phyloP scores from a whole-genome alignment of 768 basidiomycete species.

The Xerocomellus amylosporus region DNA sequence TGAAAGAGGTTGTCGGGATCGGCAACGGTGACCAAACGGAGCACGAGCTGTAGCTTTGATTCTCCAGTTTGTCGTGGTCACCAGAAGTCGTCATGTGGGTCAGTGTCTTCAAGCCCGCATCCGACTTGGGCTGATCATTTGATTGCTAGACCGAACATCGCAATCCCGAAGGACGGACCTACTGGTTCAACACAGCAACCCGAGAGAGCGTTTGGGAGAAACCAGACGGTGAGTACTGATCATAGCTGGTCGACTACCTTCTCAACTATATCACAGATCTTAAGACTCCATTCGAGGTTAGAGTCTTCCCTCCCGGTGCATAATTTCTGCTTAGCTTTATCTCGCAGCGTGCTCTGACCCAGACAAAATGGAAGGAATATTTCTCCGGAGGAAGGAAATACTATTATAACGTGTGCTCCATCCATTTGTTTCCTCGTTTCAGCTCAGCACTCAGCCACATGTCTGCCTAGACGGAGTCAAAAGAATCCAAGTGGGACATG shows the following conservation, averaged over 20 bases:
- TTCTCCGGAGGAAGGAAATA: constrained; percentile 89
- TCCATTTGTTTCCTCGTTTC: not conserved
- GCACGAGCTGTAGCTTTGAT: not conserved
- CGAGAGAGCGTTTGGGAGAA: constrained; percentile 98
- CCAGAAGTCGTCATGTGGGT: constrained; percentile 31
- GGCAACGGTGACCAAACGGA: not conserved
- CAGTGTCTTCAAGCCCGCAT: constrained; percentile 8
- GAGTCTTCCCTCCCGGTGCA: constrained; percentile 9
- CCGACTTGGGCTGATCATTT: constrained; percentile 1
- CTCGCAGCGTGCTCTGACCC: constrained; percentile 72
- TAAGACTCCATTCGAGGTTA: constrained; percentile 89
- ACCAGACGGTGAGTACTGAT: constrained; percentile 68
- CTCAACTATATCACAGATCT: constrained; percentile 52
- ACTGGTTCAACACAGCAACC: constrained; percentile 91
- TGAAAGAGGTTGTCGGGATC: constrained; percentile 9
- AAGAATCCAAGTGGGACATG: constrained; percentile 98
- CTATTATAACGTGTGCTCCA: constrained; percentile 71
- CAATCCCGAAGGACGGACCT: constrained; percentile 95
- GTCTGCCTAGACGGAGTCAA: constrained; percentile 63
- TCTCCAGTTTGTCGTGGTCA: not conserved
- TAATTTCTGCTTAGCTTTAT: constrained; percentile 5
- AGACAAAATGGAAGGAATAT: constrained; percentile 97
- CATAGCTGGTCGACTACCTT: not conserved
- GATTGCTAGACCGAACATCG: constrained; percentile 79
- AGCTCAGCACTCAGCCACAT: not conserved